Evolutionary conservation across 352 stramenopile species (phyloP), one percentile per base, ranked within the genome.

Genomic region (Globisporangium splendens): DNA sequence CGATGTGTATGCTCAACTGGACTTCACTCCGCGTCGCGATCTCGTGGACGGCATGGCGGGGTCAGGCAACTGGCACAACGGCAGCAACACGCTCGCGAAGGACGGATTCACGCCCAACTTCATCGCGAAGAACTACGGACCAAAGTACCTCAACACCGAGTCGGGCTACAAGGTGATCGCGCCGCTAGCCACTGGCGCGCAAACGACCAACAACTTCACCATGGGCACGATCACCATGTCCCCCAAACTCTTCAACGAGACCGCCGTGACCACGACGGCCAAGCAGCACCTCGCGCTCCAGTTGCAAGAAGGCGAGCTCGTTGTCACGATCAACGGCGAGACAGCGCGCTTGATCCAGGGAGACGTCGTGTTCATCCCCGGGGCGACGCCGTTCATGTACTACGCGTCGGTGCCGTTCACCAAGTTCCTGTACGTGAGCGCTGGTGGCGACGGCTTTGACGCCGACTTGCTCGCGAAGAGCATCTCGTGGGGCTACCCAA

Each of bases 151-250:
- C 55, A 81, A 83, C 69, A 72, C 64, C 21, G 50, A 79, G 47
- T 73, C 75, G 35, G 74, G 74, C 48, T 83, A 83, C 72, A 75
- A 83, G 56, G 28, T 83, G 33, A 69, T 83, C 60, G 71, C 74
- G 1, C 74, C 74, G 14, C 66, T 81, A 28, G 71, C 73, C 28
- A 81, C 75, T 14, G 71, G 72, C 0, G 63, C 57, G 17, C 72
- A 80, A 60, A 83, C 66, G 48, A 63, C 60, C n/a, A 67, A 72
- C 60, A 83, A 83, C 69, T 83, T 83, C 56, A 83, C 71, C 10
- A 79, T 83, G 61, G 74, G 71, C 33, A 83, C 74, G 0, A 69
- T 83, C 57, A 83, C 74, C 18, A 61, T 81, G 61, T 83, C 74
- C 48, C 59, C 71, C 3, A 77, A 69, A 65, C 52, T 71, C 31